These are phyloP conservation scores for Hirsutella thompsonii DNA, from an alignment of 2,329 filamentous ascomycete species.

Conservation along the genomic window DNA sequence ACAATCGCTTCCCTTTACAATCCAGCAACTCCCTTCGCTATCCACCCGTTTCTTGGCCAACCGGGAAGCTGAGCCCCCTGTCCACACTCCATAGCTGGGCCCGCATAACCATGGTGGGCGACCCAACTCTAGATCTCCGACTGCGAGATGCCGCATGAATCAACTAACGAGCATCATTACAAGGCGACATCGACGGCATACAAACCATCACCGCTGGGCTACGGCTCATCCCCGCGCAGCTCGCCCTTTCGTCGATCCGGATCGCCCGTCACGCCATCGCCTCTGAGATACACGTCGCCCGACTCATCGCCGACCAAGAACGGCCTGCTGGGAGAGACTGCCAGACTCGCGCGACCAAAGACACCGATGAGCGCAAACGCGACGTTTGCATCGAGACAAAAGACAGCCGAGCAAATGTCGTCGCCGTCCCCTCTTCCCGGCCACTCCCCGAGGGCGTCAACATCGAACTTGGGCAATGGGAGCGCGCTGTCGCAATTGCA, in stretches of 20 bases:
- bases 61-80: slow-evolving; percentile 4
- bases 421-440: slow-evolving; percentile 22
- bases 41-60: slow-evolving; percentile 9
- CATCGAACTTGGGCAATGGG: slow-evolving; percentile 25
- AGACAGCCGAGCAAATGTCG: slow-evolving; percentile 17
- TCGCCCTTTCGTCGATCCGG: slow-evolving; percentile 52
- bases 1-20: background rate
- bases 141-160: slow-evolving; percentile 6
- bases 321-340: slow-evolving; percentile 10
- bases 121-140: slow-evolving; percentile 9
- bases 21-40: background rate
- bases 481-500: slow-evolving; percentile 61
- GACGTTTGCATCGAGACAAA: slow-evolving; percentile 23
- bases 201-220: slow-evolving; percentile 60
- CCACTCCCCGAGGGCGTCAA: slow-evolving; percentile 14
- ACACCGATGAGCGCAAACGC: slow-evolving; percentile 24
- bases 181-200: slow-evolving; percentile 47
- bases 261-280: slow-evolving; percentile 52
- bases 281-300: slow-evolving; percentile 52
- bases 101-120: slow-evolving; percentile 16
- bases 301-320: slow-evolving; percentile 45
- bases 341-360: slow-evolving; percentile 26
- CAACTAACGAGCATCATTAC: slow-evolving; percentile 18
- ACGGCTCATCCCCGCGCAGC: slow-evolving; percentile 51
- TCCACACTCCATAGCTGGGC: background rate